Evolutionary conservation across 345 rosid species (phyloP).

Genomic region (Salix suchowensis): DNA sequence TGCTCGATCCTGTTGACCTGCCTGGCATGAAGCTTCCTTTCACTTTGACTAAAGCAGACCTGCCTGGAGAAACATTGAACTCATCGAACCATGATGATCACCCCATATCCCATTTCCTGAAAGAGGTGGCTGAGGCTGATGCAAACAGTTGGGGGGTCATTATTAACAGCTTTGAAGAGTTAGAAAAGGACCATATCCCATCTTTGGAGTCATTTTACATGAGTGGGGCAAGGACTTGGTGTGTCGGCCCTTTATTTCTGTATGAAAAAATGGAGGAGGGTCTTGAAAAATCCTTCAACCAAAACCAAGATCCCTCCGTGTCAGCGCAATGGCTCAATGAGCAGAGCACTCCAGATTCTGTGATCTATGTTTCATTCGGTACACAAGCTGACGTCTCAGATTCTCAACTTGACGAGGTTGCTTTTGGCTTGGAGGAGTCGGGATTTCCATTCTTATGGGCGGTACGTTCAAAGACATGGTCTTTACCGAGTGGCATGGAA

Average conservation of each 20-base stretch:
- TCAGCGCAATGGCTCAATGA: constrained; percentile 10
- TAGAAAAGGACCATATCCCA: constrained; percentile 9
- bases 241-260: constrained; percentile 16
- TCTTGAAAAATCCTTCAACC: not conserved
- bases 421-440: constrained; percentile 15
- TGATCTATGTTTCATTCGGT: constrained; percentile 17
- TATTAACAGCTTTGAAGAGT: constrained; percentile 24
- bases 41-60: constrained; percentile 5
- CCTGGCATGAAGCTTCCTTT: constrained; percentile 15
- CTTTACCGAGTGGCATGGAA: not conserved
- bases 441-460: constrained; percentile 14
- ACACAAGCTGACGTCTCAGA: constrained; percentile 20
- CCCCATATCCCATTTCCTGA: not conserved
- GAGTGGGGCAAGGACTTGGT: constrained; percentile 22
- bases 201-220: constrained; percentile 20
- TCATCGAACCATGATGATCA: not conserved
- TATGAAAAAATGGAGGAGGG: not conserved
- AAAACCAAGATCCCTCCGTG: not conserved
- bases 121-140: constrained; percentile 14
- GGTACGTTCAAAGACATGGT: constrained; percentile 20
- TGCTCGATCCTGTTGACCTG: not conserved
- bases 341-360: not conserved
- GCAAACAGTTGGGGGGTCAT: constrained; percentile 19
- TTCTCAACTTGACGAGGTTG: constrained; percentile 21
- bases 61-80: not conserved